Evolutionary conservation across 805 yeast species (phyloP), one percentile per base, ranked within the genome.

Genomic region (Spathaspora gorwiae): DNA sequence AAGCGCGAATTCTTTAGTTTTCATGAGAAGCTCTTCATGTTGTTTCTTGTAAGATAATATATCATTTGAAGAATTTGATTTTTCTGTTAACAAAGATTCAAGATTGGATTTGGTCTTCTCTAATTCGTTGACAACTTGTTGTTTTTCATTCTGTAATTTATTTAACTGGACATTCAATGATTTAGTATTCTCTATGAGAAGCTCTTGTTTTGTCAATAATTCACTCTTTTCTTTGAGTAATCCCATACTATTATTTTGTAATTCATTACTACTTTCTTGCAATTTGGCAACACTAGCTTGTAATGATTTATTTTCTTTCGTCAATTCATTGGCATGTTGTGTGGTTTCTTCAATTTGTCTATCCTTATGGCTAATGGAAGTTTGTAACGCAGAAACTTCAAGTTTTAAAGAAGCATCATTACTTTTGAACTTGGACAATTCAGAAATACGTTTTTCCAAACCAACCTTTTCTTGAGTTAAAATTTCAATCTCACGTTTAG

Each of bases 21-120:
- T 79, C 75, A 85, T 76, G 2, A 74, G 57, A 41, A 86, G 60
- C 55, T 88, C 96, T 42, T 87, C 92, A 47, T 82, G 78, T 58
- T 87, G 89, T 51, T 80, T 83, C 54, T 77, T 83, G 47, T 80
- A 56, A 6, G 64, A 47, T 49, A 61, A 70, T 26, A 61, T 47
- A 45, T 78, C 84, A 19, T 73, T 61, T 47, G 55, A 70, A 50
- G 66, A 69, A 44, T 46, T 64, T 46, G 59, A 56, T 44, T 59
- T 61, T 12, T 73, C 75, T 31, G 54, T 60, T 24, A 59, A 43
- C 26, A 70, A 49, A 1, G 53, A 35, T 5, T 73, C 76, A 36
- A 60, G 53, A 43, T 71, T 72, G 35, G 61, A 65, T 35, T 64
- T 68, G 19, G 70, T 46, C 33, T 65, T 71, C 29, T 72, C 78